Base-by-base conservation (phyloP, 2,329 filamentous ascomycete genomes). In the Neopestalotiopsis sp. region DNA sequence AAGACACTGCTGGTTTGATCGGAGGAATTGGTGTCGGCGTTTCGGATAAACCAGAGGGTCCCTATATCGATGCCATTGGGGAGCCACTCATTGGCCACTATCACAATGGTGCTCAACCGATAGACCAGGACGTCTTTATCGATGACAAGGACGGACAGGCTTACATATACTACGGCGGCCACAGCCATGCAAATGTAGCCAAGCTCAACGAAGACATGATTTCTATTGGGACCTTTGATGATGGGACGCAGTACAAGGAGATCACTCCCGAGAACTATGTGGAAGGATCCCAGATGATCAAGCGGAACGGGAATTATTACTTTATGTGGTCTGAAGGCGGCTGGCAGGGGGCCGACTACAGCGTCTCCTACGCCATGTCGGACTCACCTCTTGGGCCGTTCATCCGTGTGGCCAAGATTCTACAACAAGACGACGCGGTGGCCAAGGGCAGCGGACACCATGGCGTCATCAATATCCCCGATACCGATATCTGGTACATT, bases 211-310 rank as follows among this genome's bases (percentile, higher is more conserved):
- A 77, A 4, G 82, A 84, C 71, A 84, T 84, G 82, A 75, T 82
- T 10, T 80, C 79, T 3, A 70, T 83, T 10, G 81, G 80, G n/a
- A 75, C 73, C 1, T 80, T 86, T 64, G 81, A 81, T 53, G 80
- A 83, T 32, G 81, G 79, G 14, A 76, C 76, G 6, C 75, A 73
- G 14, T 83, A 77, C 74, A 76, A 76, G 49, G 83, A 86, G 69
- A 84, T 86, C 69, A 86, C 84, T 9, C 84, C 84, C 0, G 74
- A 79, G 53, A 81, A 80, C 57, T 84, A 84, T 73, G 81, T 83
- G 1, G 82, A 84, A 69, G 82, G 81, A 2, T 76, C 81, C 34
- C 82, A 80, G 75, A 81, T 84, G 80, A 71, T 84, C 70, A 84
- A 83, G 73, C 77, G 81, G 12, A 73, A 62, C 20, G 82, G 79